phyloP scores from a whole-genome alignment of 176 grass and related monocot species.

The Oryza nivara region DNA sequence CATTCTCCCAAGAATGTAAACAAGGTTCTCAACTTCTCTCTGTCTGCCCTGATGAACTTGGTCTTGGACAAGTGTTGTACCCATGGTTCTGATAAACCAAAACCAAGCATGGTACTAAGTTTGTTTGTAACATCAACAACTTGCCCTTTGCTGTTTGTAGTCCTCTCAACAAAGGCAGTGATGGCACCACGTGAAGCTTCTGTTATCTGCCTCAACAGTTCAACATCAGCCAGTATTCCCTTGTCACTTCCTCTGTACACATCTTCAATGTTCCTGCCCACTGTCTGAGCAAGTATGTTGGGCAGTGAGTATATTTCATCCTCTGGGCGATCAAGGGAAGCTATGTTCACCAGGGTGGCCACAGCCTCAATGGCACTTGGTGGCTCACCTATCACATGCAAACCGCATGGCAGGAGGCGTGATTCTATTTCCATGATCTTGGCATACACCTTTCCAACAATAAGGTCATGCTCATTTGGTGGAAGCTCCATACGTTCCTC shows the following conservation, averaged over 20 bases:
- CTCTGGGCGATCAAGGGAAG: constrained; percentile 87
- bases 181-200: constrained; percentile 87
- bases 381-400: constrained; percentile 98
- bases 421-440: constrained; percentile 99
- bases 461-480: constrained; percentile 64
- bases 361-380: constrained; percentile 91
- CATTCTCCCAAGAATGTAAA: constrained; percentile 87
- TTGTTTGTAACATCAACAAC: constrained; percentile 82
- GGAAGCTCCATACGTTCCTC: constrained; percentile 88
- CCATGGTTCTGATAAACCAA: constrained; percentile 84
- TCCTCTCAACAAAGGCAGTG: constrained; percentile 70
- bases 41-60: constrained; percentile 82
- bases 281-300: constrained; percentile 72
- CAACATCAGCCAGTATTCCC: constrained; percentile 87
- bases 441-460: constrained; percentile 92
- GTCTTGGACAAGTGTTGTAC: constrained; percentile 83
- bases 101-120: constrained; percentile 75
- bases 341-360: constrained; percentile 95
- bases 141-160: constrained; percentile 88
- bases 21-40: constrained; percentile 81
- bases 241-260: constrained; percentile 92
- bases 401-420: constrained; percentile 84
- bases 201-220: constrained; percentile 91
- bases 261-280: constrained; percentile 89
- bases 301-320: constrained; percentile 77